Conservation (phyloP, 441 rosid species). For the Erodium moschatum region DNA sequence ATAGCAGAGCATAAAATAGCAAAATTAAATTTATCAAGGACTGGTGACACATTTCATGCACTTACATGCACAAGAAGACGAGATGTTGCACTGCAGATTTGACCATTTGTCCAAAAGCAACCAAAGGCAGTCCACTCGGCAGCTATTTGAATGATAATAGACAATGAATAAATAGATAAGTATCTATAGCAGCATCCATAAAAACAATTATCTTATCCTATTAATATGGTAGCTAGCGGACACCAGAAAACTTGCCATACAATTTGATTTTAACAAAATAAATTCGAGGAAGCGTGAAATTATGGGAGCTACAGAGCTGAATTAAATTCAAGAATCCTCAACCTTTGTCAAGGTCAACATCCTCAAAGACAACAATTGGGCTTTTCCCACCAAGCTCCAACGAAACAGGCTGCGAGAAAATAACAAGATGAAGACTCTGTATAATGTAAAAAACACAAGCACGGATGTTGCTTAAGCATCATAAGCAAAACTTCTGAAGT, state of each 20-base stretch:
- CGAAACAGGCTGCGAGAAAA: constrained; percentile 67
- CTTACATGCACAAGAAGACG: constrained; percentile 92
- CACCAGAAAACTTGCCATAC: too few species aligned
- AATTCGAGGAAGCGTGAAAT: too few species aligned
- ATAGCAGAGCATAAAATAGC: too few species aligned
- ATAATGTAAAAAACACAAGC: constrained; percentile 18
- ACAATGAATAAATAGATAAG: constrained; percentile 9
- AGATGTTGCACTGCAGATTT: constrained; percentile 98
- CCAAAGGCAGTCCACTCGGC: constrained; percentile 92
- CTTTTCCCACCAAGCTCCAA: constrained; percentile 98
- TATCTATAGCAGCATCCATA: background rate
- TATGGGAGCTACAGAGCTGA: background rate
- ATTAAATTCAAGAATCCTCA: constrained; percentile 20
- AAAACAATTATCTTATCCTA: background rate
- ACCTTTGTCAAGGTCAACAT: constrained; percentile 90
- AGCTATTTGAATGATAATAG: constrained; percentile 39
- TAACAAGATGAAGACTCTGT: constrained; percentile 4
- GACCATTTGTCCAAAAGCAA: constrained; percentile 98
- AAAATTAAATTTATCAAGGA: background rate
- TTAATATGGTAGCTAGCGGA: too few species aligned
- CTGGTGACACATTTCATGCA: constrained; percentile 7
- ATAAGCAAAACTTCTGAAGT: background rate
- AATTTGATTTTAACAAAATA: too few species aligned
- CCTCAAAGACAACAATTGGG: constrained; percentile 87
- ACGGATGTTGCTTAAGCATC: constrained; percentile 8